Conservation (phyloP, 164 flowering plant genomes). For the Warburgia ugandensis region DNA sequence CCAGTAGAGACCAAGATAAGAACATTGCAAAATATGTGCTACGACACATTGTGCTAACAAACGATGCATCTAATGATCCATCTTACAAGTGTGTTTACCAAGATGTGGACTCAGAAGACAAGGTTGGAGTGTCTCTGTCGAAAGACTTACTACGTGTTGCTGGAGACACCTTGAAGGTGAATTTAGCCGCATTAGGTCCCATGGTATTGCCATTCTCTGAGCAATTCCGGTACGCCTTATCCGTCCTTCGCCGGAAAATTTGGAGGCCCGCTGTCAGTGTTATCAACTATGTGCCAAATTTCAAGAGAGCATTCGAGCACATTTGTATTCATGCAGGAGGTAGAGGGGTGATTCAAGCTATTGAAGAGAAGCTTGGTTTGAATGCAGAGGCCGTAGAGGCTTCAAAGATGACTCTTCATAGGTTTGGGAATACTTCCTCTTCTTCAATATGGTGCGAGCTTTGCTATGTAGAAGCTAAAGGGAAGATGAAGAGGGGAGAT, state of each 20-base stretch:
- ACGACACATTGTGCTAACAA: constrained; percentile 14
- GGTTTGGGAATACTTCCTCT: constrained; percentile 18
- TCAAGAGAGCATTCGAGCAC: constrained; percentile 3
- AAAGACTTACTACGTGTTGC: constrained; percentile 13
- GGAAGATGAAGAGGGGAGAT: constrained; percentile 16
- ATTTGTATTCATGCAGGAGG: constrained; percentile 15
- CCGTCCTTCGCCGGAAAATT: no score
- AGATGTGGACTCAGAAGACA: constrained; percentile 13
- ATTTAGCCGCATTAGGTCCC: constrained; percentile 13
- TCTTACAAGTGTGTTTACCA: constrained; percentile 11
- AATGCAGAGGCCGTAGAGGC: constrained; percentile 9
- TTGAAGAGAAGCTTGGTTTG: constrained; percentile 9
- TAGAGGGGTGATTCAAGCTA: constrained; percentile 7
- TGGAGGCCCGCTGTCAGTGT: no score
- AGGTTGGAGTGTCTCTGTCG: constrained; percentile 14
- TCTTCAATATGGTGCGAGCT: constrained; percentile 20
- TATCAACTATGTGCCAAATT: constrained; percentile 7
- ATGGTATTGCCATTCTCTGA: constrained; percentile 15
- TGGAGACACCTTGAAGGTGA: constrained; percentile 13
- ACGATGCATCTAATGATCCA: constrained; percentile 8
- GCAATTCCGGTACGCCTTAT: no score
- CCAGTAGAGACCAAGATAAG: constrained; percentile 11
- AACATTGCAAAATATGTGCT: constrained; percentile 15
- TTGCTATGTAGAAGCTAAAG: constrained; percentile 17
- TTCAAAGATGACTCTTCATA: no score